Conservation (phyloP, 305 asterid species). For the Plantago rigida region DNA sequence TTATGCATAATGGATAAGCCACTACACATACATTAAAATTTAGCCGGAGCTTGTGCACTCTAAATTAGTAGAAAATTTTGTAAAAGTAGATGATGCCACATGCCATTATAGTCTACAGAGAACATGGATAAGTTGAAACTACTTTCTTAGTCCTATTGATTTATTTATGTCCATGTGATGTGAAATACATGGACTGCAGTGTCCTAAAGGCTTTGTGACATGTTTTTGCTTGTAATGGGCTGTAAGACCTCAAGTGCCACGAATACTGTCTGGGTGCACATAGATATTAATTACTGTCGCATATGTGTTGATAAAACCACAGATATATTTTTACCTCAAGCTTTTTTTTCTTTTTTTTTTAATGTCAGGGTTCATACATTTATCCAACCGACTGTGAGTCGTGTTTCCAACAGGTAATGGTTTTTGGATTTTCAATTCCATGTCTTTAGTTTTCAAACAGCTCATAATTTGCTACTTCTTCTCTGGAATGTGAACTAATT, state of each 20-base stretch:
- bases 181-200: slow-evolving; percentile 4
- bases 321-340: background rate
- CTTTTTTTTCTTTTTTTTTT: slow-evolving; percentile 22
- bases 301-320: slow-evolving; percentile 1
- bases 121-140: background rate
- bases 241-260: no score
- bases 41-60: slow-evolving; percentile 9
- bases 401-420: slow-evolving; percentile 78
- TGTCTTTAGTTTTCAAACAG: slow-evolving; percentile 12
- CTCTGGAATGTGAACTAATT: background rate
- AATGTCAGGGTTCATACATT: slow-evolving; percentile 83
- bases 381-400: slow-evolving; percentile 79
- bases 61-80: background rate
- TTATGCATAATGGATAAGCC: slow-evolving; percentile 2
- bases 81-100: slow-evolving; percentile 10
- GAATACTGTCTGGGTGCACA: no score
- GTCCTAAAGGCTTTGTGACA: background rate
- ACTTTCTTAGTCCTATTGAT: slow-evolving; percentile 10
- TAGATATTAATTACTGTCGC: no score
- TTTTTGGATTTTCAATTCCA: slow-evolving; percentile 17
- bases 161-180: background rate
- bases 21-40: slow-evolving; percentile 12
- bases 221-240: no score
- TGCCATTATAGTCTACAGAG: background rate
- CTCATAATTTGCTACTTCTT: background rate